phyloP scores from a whole-genome alignment of 352 stramenopile species.

The Pythium sukuiense region DNA sequence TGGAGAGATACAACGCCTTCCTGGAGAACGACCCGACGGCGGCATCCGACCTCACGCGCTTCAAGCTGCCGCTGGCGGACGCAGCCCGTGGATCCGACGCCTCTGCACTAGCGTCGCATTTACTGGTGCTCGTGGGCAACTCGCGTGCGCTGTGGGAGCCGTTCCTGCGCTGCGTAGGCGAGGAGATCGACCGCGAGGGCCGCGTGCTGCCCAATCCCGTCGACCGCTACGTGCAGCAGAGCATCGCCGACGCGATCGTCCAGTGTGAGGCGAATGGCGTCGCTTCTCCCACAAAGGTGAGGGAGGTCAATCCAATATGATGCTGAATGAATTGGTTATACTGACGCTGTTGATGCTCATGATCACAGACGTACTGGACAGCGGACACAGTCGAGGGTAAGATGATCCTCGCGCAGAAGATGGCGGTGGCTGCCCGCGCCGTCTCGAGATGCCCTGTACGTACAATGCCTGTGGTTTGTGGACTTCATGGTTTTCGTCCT shows the following conservation, averaged over 20 bases:
- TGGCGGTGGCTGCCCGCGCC: constrained; percentile 50
- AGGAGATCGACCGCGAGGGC: constrained; percentile 28
- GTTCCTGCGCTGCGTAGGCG: constrained; percentile 42
- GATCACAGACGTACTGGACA: constrained; percentile 59
- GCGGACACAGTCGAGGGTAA: constrained; percentile 62
- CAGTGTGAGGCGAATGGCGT: constrained; percentile 26
- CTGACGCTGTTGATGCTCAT: neutral
- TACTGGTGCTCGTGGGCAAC: constrained; percentile 73
- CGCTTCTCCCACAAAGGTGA: constrained; percentile 29
- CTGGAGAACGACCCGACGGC: constrained; percentile 29
- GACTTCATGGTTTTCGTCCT: neutral
- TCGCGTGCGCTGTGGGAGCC: constrained; percentile 53
- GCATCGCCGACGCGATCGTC: constrained; percentile 32
- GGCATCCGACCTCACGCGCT: constrained; percentile 44
- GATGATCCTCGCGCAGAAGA: constrained; percentile 75
- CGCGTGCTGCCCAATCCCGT: constrained; percentile 47
- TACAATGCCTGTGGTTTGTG: neutral
- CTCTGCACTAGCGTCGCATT: constrained; percentile 30
- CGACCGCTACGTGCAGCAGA: constrained; percentile 57
- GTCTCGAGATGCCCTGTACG: constrained; percentile 50
- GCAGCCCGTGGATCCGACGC: constrained; percentile 1
- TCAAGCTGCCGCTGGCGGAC: constrained; percentile 36
- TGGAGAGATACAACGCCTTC: constrained; percentile 67
- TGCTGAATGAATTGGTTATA: neutral
- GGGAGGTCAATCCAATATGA: neutral